Percentiles rank a stretch among this genome's conserved stretches.
Conservation (phyloP, 78 protist genomes). For the Mantamonas sphyraenae region DNA sequence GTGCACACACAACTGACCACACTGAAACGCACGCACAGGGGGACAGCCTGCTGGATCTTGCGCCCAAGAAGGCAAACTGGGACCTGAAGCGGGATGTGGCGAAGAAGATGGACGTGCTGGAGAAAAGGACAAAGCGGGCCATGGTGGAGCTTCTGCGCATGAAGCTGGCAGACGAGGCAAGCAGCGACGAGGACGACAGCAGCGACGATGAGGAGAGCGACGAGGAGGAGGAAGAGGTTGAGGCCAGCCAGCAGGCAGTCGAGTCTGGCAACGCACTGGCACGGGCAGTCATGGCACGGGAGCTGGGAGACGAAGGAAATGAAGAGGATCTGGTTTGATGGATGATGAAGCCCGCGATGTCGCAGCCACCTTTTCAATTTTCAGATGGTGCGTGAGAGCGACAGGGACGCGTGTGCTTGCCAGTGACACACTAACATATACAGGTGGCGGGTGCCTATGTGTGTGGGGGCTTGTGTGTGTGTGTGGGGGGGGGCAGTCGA, state of each 20-base stretch:
- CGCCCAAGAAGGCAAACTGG: constrained; percentile 37
- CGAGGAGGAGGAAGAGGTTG: background rate
- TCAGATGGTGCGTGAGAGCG: no score
- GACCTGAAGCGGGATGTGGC: constrained; percentile 23
- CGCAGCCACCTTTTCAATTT: no score
- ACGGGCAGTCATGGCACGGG: no score
- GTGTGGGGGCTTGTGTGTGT: no score
- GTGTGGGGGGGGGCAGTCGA: no score
- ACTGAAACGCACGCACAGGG: no score
- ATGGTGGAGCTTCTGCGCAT: constrained; percentile 16
- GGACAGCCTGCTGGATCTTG: constrained; percentile 7
- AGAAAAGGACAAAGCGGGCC: constrained; percentile 16
- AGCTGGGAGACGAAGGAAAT: no score
- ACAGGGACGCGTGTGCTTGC: no score
- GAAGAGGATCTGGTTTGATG: background rate
- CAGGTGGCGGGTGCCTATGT: no score
- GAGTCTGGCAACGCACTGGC: background rate
- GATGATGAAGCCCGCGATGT: background rate
- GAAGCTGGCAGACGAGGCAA: background rate
- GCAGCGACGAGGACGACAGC: background rate
- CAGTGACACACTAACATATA: no score
- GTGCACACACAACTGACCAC: no score
- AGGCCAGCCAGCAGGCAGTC: background rate
- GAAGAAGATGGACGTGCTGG: constrained; percentile 11
- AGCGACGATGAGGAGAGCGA: background rate